Evolutionary conservation across 2,329 filamentous ascomycete species (phyloP).

Genomic region (Aspergillus ibericus): DNA sequence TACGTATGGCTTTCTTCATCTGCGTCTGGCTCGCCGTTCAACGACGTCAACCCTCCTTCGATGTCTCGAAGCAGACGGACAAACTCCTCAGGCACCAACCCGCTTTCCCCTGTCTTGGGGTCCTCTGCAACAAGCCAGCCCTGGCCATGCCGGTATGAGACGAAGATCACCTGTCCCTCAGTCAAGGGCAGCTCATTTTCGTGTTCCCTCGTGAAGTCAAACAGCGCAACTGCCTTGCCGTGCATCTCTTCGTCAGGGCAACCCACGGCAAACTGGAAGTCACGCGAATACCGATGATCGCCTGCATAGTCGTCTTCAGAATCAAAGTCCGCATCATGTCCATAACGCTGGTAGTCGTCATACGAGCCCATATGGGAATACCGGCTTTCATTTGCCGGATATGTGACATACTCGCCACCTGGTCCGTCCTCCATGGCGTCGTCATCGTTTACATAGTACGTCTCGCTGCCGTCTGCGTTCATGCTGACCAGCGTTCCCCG

Average conservation of each 20-base stretch:
- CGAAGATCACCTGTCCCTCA: constrained; percentile 94
- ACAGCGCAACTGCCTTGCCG: constrained; percentile 90
- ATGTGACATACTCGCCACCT: constrained; percentile 78
- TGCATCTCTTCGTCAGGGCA: constrained; percentile 97
- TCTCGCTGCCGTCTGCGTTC: constrained; percentile 69
- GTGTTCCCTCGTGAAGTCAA: constrained; percentile 92
- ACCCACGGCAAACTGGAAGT: constrained; percentile 93
- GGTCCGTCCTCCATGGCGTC: constrained; percentile 63
- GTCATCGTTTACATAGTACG: constrained; percentile 72
- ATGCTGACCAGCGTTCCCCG: constrained; percentile 67
- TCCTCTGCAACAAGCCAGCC: constrained; percentile 98
- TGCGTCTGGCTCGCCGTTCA: constrained; percentile 56
- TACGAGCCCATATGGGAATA: constrained; percentile 53
- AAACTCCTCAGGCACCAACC: constrained; percentile 93
- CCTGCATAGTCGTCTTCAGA: constrained; percentile 57
- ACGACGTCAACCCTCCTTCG: constrained; percentile 78
- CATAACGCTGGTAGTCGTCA: constrained; percentile 41
- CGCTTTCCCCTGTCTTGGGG: constrained; percentile 88
- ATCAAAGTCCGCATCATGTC: constrained; percentile 33
- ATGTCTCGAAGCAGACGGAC: constrained; percentile 90
- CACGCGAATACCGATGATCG: constrained; percentile 73
- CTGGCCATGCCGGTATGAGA: constrained; percentile 93
- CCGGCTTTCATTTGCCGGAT: constrained; percentile 64
- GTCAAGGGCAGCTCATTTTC: constrained; percentile 91
- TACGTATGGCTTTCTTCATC: constrained; percentile 52